A percentile compares a stretch with the other conserved stretches of the same genome.
phyloP scores from a whole-genome alignment of 768 basidiomycete genomes.

The Russula lepida region DNA sequence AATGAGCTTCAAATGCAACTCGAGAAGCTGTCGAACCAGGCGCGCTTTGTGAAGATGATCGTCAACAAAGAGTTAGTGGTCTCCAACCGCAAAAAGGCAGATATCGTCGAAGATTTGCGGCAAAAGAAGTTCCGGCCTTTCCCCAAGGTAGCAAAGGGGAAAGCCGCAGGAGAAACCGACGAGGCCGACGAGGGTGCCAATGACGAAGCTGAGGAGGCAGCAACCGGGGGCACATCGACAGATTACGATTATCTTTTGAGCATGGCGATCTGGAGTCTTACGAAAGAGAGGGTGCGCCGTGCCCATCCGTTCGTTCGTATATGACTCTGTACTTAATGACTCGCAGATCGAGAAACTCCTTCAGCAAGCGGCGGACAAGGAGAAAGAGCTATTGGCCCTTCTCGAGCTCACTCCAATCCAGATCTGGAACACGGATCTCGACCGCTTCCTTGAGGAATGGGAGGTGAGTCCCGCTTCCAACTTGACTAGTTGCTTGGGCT shows the following conservation, averaged over 20 bases:
- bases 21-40: constrained; percentile 88
- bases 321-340: not conserved
- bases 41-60: constrained; percentile 95
- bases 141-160: constrained; percentile 67
- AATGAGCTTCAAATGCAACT: constrained; percentile 71
- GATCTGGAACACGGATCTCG: constrained; percentile 87
- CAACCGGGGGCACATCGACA: constrained; percentile 34
- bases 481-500: not conserved
- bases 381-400: constrained; percentile 66
- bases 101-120: constrained; percentile 78
- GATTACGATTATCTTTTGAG: constrained; percentile 93
- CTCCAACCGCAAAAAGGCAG: constrained; percentile 80
- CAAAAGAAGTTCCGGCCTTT: constrained; percentile 84
- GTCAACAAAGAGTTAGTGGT: constrained; percentile 74
- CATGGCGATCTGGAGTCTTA: constrained; percentile 94
- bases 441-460: constrained; percentile 78
- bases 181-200: constrained; percentile 42
- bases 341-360: constrained; percentile 74
- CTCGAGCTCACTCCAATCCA: constrained; percentile 72
- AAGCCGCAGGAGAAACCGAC: constrained; percentile 56
- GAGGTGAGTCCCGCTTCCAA: constrained; percentile 43
- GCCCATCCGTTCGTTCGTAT: not conserved
- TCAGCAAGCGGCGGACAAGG: constrained; percentile 74
- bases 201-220: constrained; percentile 43
- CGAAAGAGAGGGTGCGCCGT: constrained; percentile 70